Evolutionary conservation across 2,329 filamentous ascomycete species (phyloP), one percentile per base, ranked within the genome.

Genomic region (Paracorniculantispora psalliotae): DNA sequence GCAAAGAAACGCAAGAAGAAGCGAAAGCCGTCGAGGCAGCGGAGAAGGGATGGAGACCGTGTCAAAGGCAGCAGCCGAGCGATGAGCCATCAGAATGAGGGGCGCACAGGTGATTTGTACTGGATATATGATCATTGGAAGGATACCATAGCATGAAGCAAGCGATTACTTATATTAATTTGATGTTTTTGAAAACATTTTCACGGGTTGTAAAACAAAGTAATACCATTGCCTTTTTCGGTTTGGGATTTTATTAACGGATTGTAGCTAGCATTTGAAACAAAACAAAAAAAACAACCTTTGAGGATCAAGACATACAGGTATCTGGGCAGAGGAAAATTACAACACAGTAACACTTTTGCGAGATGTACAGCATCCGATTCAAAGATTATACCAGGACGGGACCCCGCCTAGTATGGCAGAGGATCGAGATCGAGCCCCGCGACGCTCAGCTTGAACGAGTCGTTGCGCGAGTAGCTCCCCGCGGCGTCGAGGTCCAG

Each of bases 401-500:
- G n/a, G n/a, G 28, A 9, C 23, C 9, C 68, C 6, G 30, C 30
- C 30, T 62, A 76, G 56, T 84, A 86, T 0, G 83, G 82, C 60
- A 86, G 70, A 30, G 83, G 82, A 65, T 79, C 78, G 39, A 87
- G 63, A 65, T 86, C 79, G 62, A 87, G 66, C 0, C 84, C 85
- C 53, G 80, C 73, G 4, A 87, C 84, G 0, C 77, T 80, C 28
- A 87, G 77, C 67, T 79, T 81, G 72, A 88, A 87, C 3, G 81
- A 77, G 69, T 88, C 85, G 61, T 83, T 86, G 57, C 91, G 81
- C 2, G 91, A 92, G 72, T 96, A 96, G 68, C 88, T 92, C 0
- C 92, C 92, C 2, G 85, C 91, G 39, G 90, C 86, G 75, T 96
- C 92, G 49, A 96, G 71, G 71, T 96, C 92, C 63, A 96, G 71